Evolutionary conservation across 2,329 filamentous ascomycete genomes (phyloP), one percentile per base, ranked within the genome.

Genomic region (Pyricularia sp.): DNA sequence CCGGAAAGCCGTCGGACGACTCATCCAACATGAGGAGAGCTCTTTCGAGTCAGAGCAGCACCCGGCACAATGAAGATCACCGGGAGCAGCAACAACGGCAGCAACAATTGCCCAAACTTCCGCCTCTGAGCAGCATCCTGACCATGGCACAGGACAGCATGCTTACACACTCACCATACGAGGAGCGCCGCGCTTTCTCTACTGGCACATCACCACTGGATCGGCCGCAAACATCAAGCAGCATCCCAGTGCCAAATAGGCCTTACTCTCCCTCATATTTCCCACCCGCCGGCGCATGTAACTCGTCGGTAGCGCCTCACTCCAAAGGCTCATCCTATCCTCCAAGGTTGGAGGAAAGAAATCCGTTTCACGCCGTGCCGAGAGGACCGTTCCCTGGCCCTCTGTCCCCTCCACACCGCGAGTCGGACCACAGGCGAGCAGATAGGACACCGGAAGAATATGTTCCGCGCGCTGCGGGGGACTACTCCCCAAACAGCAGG

Each of bases 41-140:
- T 12, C n/a, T 7, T 12, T 61, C 58, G 5, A 61, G 58, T 17
- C n/a, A 61, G n/a, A 23, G 25, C 25, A 61, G 58, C 58, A 61
- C 50, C 17, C 25, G 42, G 50, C 66, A 30, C 26, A 77, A 78
- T 69, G 80, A 81, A 31, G 36, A 66, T 36, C 64, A 69, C 73
- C 74, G 67, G 55, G 31, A 70, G 70, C 33, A 68, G 72, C 73
- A 65, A 42, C 69, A 73, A 69, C 71, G 75, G 6, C 30, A 36
- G 74, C 75, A 26, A 70, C 71, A 30, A 74, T 79, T 81, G 69
- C 83, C 84, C 72, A 82, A 85, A 72, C 81, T 88, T 26, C 86
- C 86, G 1, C 82, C 86, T 6, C 73, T 88, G 71, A 87, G 84
- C 76, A 87, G 85, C 72, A 77, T 88, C 20, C 86, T 88, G 72